These are phyloP conservation scores for Hymenotorrendiella dingleyae DNA, from an alignment of 2,329 filamentous ascomycete species.

Conservation along the genomic window DNA sequence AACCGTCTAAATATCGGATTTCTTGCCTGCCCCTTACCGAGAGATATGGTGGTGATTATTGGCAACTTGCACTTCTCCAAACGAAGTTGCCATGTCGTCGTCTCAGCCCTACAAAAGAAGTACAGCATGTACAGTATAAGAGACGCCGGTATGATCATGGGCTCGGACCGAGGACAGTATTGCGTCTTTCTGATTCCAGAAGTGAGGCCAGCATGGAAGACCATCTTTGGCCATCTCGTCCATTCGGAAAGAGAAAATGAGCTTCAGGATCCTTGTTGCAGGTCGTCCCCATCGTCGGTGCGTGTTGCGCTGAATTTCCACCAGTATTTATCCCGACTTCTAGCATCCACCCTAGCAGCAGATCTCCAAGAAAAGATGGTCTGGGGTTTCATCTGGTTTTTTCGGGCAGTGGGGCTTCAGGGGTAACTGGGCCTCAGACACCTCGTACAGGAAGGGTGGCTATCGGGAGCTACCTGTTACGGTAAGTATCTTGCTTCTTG, in stretches of 20 bases:
- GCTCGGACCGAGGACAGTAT: no score
- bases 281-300: background rate
- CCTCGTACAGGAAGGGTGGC: no score
- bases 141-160: no score
- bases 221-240: background rate
- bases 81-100: slow-evolving; percentile 1
- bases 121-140: no score
- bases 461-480: no score
- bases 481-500: no score
- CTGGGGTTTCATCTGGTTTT: slow-evolving; percentile 4
- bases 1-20: no score
- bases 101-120: slow-evolving; percentile 9
- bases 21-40: no score
- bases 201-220: no score
- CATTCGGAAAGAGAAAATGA: background rate
- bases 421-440: no score
- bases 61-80: slow-evolving; percentile 1
- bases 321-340: slow-evolving; percentile 5
- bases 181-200: no score
- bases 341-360: slow-evolving; percentile 5
- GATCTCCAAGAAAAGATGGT: background rate
- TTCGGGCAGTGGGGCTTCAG: no score
- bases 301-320: slow-evolving; percentile 2
- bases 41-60: background rate
- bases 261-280: background rate